Conservation (phyloP, 805 yeast species). For the Metschnikowia shivogae region DNA sequence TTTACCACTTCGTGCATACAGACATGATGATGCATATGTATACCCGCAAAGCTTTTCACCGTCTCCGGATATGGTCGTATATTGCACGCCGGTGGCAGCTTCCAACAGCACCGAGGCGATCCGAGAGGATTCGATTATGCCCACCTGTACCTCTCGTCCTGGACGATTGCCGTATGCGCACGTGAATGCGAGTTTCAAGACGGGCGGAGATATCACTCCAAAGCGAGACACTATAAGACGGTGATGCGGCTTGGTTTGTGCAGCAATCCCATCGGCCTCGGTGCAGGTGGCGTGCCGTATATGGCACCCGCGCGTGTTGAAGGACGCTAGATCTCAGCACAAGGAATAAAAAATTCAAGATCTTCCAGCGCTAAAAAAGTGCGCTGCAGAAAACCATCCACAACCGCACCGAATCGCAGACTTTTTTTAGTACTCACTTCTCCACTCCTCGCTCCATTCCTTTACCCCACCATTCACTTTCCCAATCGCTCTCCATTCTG, state of each 20-base stretch:
- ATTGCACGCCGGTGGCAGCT: not conserved
- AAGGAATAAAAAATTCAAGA: not conserved
- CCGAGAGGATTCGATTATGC: too few relatives aligned
- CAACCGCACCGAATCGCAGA: constrained; percentile 3
- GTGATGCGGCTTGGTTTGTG: not conserved
- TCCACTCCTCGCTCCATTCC: constrained; percentile 1
- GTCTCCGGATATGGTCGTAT: not conserved
- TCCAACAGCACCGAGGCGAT: too few relatives aligned
- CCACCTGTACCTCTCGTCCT: too few relatives aligned
- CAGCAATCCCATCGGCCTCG: not conserved
- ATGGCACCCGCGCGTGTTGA: constrained; percentile 1
- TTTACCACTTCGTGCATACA: constrained; percentile 1
- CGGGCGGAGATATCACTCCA: not conserved
- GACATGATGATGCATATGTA: constrained; percentile 1
- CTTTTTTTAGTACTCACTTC: not conserved
- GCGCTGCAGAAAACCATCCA: constrained; percentile 6
- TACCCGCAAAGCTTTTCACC: not conserved
- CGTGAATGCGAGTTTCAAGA: not conserved
- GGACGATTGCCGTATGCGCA: not conserved
- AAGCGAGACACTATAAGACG: not conserved
- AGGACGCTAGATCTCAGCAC: constrained; percentile 2
- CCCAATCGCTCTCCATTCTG: not conserved
- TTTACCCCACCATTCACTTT: not conserved
- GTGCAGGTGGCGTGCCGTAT: constrained; percentile 1
- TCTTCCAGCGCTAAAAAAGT: constrained; percentile 4